Conservation (phyloP, 129 eudicot species). For the Kitagawia praeruptora region DNA sequence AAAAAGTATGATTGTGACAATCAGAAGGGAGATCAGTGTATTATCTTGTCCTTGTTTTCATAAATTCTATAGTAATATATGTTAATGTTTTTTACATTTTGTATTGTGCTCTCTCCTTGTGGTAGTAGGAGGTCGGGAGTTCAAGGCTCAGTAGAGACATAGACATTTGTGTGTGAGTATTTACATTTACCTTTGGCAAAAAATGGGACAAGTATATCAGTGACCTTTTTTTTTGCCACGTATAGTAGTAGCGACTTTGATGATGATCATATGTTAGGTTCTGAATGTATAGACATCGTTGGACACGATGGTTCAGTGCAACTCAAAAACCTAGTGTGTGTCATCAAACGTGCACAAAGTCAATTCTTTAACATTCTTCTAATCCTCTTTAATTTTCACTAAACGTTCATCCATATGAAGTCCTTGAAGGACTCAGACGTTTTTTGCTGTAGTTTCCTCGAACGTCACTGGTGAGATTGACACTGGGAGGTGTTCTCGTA, state of each 20-base stretch:
- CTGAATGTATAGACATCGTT: background rate
- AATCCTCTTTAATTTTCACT: no score
- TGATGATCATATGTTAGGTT: background rate
- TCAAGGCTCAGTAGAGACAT: background rate
- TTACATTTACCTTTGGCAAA: background rate
- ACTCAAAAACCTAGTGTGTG: no score
- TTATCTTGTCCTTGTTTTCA: background rate
- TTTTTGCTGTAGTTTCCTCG: no score
- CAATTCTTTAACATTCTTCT: no score
- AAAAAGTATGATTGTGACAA: background rate
- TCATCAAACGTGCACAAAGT: no score
- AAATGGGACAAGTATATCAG: background rate
- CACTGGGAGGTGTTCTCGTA: no score
- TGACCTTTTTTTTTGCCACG: background rate
- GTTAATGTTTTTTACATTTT: background rate
- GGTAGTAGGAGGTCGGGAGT: background rate
- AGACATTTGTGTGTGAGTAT: background rate
- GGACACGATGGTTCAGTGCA: no score
- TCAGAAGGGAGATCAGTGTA: background rate
- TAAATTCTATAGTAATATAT: no score
- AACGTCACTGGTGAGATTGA: no score
- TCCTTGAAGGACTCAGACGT: no score
- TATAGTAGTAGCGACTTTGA: background rate
- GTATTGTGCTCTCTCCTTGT: background rate
- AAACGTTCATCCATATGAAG: no score